Conservation (phyloP, 768 basidiomycete genomes). For the Rhodotorula babjevae region DNA sequence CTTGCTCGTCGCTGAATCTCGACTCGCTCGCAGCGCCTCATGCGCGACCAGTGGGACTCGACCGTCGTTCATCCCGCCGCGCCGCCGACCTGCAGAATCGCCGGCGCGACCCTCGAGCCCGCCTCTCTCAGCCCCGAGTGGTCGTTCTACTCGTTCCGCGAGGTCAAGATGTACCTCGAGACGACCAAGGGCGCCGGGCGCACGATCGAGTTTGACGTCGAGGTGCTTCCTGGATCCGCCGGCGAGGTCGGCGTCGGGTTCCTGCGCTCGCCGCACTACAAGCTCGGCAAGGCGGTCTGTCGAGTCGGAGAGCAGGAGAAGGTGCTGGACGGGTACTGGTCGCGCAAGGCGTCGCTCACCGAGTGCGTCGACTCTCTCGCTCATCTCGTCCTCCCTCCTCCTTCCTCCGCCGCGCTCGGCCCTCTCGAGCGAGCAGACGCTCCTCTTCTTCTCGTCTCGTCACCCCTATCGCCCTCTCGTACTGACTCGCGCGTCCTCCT, state of each 20-base stretch:
- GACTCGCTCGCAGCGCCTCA: background rate
- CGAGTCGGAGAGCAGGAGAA: background rate
- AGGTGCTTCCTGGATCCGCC: background rate
- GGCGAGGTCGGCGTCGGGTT: conserved; percentile 1
- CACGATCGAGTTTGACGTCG: background rate
- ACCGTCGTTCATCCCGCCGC: background rate
- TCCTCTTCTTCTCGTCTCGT: too few species aligned
- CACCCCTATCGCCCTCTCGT: too few species aligned
- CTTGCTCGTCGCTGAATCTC: too few species aligned
- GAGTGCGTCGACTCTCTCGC: background rate
- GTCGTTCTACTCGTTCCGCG: background rate
- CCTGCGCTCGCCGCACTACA: background rate
- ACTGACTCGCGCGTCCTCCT: too few species aligned
- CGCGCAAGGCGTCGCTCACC: background rate
- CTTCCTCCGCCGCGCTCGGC: too few species aligned
- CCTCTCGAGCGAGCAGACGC: too few species aligned
- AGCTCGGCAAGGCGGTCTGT: background rate
- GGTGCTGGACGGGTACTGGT: background rate
- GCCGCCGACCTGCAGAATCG: background rate
- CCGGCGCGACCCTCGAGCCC: background rate
- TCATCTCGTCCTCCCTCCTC: background rate
- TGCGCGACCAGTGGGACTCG: conserved; percentile 2
- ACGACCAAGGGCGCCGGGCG: background rate
- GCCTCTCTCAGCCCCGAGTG: background rate
- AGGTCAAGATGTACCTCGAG: conserved; percentile 4